These are phyloP conservation scores for Fonsecaea pugnacius DNA, from an alignment of 2,329 filamentous ascomycete species.

Conservation along the genomic window DNA sequence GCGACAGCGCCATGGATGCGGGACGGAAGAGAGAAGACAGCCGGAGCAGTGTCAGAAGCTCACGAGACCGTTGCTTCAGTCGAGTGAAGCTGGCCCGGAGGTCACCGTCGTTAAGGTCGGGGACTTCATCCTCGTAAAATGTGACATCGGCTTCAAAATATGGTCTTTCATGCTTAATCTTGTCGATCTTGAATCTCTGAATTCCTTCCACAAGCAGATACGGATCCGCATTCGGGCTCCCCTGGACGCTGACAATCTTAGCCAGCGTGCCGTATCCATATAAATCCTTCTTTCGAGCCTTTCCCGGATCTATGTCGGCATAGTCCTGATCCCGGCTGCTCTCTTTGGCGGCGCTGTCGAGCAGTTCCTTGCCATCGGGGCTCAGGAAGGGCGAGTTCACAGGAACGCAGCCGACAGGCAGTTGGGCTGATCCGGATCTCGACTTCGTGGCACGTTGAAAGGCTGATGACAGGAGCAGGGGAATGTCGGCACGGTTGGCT, in stretches of 20 bases:
- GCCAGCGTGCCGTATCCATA: slow-evolving; percentile 82
- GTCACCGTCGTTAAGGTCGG: slow-evolving; percentile 62
- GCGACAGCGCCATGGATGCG: slow-evolving; percentile 71
- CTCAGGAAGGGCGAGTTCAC: slow-evolving; percentile 75
- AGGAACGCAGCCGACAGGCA: slow-evolving; percentile 86
- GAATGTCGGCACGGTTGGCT: slow-evolving; percentile 81
- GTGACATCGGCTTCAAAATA: slow-evolving; percentile 84
- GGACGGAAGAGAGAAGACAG: slow-evolving; percentile 83
- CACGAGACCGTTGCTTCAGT: slow-evolving; percentile 81
- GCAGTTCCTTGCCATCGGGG: slow-evolving; percentile 73
- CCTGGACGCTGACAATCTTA: slow-evolving; percentile 77
- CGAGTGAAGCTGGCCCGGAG: slow-evolving; percentile 74
- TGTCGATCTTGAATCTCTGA: slow-evolving; percentile 74
- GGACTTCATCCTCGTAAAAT: slow-evolving; percentile 65
- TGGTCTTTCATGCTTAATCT: slow-evolving; percentile 74
- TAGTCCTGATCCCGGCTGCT: slow-evolving; percentile 36
- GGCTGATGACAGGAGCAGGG: slow-evolving; percentile 81
- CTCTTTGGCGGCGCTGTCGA: slow-evolving; percentile 66
- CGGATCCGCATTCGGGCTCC: slow-evolving; percentile 74
- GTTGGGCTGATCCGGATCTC: slow-evolving; percentile 66
- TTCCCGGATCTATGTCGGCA: slow-evolving; percentile 60
- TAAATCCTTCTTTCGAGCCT: slow-evolving; percentile 71
- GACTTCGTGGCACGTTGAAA: slow-evolving; percentile 73
- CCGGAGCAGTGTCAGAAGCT: slow-evolving; percentile 81
- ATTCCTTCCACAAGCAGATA: slow-evolving; percentile 85